Conservation (phyloP, 108 stramenopile genomes). For the Cyclotella cryptica region DNA sequence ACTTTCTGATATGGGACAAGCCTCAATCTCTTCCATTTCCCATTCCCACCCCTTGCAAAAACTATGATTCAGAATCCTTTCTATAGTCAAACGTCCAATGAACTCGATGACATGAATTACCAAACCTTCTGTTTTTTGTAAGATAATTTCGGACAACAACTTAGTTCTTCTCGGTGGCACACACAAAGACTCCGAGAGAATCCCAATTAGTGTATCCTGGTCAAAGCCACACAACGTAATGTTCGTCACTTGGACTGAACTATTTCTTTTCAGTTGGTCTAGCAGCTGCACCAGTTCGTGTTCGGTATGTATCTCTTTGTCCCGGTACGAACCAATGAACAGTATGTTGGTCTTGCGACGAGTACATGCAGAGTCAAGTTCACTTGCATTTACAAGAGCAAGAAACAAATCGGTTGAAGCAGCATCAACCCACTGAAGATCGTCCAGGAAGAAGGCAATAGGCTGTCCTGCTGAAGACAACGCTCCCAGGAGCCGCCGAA, state of each 20-base stretch:
- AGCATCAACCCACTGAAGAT: constrained; percentile 73
- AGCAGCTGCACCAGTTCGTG: constrained; percentile 25
- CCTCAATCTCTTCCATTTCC: constrained; percentile 28
- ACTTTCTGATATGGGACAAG: constrained; percentile 22
- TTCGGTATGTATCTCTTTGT: constrained; percentile 37
- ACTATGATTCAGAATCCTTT: constrained; percentile 27
- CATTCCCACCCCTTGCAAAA: constrained; percentile 38
- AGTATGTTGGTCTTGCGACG: not conserved
- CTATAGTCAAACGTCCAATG: no score
- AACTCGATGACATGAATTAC: no score
- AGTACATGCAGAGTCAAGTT: constrained; percentile 3
- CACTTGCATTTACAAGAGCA: constrained; percentile 35
- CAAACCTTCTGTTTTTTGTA: constrained; percentile 35
- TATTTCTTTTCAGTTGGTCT: constrained; percentile 5
- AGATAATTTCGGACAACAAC: constrained; percentile 24
- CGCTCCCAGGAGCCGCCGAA: constrained; percentile 18
- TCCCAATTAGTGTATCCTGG: constrained; percentile 17
- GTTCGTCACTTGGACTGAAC: constrained; percentile 21
- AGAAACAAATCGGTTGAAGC: constrained; percentile 46
- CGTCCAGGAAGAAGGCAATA: constrained; percentile 62
- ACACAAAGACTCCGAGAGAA: constrained; percentile 29
- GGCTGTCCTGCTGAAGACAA: constrained; percentile 7
- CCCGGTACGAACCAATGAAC: constrained; percentile 50
- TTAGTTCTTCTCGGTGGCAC: constrained; percentile 22
- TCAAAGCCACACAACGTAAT: constrained; percentile 20